Evolutionary conservation across 2,329 filamentous ascomycete species (phyloP).

Genomic region (Aspergillus proliferans): DNA sequence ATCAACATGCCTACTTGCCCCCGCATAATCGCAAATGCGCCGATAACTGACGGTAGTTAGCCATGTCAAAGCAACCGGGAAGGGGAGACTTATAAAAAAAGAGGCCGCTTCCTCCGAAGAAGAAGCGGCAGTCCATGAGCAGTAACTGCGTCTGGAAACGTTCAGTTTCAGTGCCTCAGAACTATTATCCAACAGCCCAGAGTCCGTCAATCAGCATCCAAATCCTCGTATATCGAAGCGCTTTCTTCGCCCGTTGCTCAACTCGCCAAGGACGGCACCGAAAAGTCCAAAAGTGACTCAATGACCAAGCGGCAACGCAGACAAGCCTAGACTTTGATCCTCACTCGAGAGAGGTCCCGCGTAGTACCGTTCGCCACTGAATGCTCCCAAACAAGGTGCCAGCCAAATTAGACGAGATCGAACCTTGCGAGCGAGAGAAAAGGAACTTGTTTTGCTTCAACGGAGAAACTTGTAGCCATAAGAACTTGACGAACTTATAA

Average conservation of each 20-base stretch:
- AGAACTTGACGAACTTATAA: not conserved
- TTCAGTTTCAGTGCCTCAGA: conserved; percentile 9
- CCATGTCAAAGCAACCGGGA: conserved; percentile 5
- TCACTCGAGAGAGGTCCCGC: conserved; percentile 85
- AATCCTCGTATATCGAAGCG: conserved; percentile 1
- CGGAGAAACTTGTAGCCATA: not conserved
- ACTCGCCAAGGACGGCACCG: conserved; percentile 6
- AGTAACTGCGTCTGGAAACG: conserved; percentile 5
- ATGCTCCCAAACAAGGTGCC: conserved; percentile 6
- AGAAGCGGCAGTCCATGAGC: conserved; percentile 23
- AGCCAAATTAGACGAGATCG: conserved; percentile 11
- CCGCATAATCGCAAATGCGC: not conserved
- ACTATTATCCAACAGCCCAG: not conserved
- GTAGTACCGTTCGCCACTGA: conserved; percentile 15
- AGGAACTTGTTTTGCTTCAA: conserved; percentile 4
- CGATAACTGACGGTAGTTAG: conserved; percentile 24
- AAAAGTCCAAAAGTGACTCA: conserved; percentile 1
- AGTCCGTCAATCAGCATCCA: not conserved
- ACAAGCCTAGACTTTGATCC: conserved; percentile 94
- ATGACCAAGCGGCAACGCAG: conserved; percentile 39
- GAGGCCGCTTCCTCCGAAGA: conserved; percentile 19
- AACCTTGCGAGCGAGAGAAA: conserved; percentile 5
- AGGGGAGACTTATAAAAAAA: conserved; percentile 35
- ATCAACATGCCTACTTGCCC: not conserved
- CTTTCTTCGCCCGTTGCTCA: conserved; percentile 12